These are phyloP conservation scores for Mycena amicta DNA, from an alignment of 768 basidiomycete species.

Conservation along the genomic window DNA sequence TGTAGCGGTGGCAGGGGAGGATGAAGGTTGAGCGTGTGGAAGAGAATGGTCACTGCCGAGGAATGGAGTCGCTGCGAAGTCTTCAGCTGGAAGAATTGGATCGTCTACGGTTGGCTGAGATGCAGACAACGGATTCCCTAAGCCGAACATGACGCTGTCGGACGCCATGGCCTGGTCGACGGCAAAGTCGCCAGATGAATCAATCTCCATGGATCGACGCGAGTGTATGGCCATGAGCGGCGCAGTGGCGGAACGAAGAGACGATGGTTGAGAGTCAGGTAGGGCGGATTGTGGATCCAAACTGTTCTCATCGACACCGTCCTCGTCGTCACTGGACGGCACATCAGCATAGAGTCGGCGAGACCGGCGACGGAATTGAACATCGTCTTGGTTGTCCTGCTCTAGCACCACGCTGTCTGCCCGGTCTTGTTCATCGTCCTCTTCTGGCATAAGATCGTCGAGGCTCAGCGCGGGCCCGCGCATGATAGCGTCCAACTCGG, in stretches of 20 bases:
- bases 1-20: neutral
- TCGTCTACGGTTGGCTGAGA: slow-evolving; percentile 28
- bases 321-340: slow-evolving; percentile 42
- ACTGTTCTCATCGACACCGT: slow-evolving; percentile 40
- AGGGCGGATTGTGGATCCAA: slow-evolving; percentile 4
- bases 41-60: slow-evolving; percentile 18
- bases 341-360: slow-evolving; percentile 31
- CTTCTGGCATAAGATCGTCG: slow-evolving; percentile 23
- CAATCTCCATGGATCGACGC: slow-evolving; percentile 18
- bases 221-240: slow-evolving; percentile 1
- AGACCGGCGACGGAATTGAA: slow-evolving; percentile 29
- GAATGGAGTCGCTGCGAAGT: slow-evolving; percentile 24
- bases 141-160: slow-evolving; percentile 31
- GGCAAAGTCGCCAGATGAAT: slow-evolving; percentile 35
- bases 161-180: slow-evolving; percentile 37
- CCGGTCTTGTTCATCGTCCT: slow-evolving; percentile 8
- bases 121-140: slow-evolving; percentile 5
- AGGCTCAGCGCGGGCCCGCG: slow-evolving; percentile 43
- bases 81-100: slow-evolving; percentile 49
- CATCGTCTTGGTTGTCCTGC: slow-evolving; percentile 11
- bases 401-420: slow-evolving; percentile 18
- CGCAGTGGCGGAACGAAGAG: neutral
- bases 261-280: neutral
- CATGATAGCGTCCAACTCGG: slow-evolving; percentile 43
- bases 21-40: neutral